Conservation (phyloP, 2,329 filamentous ascomycete genomes). For the Aspergillus aculeatus region DNA sequence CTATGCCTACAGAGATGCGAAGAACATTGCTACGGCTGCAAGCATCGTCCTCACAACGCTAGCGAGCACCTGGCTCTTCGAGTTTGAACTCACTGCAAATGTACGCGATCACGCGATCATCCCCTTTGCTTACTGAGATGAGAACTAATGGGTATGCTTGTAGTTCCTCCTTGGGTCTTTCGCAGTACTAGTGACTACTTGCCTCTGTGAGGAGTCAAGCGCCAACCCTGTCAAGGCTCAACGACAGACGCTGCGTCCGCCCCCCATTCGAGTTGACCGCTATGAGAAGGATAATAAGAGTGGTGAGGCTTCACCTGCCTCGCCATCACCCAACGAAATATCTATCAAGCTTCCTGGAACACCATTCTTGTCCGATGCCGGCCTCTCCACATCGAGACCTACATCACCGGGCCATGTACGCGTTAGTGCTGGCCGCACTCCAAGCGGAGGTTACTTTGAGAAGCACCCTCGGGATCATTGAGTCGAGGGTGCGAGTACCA, state of each 20-base stretch:
- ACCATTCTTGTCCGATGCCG: conserved; percentile 48
- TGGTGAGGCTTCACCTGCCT: conserved; percentile 26
- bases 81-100: conserved; percentile 68
- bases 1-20: conserved; percentile 84
- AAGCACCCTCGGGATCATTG: conserved; percentile 28
- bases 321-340: conserved; percentile 43
- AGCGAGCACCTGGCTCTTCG: conserved; percentile 81
- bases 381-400: conserved; percentile 54
- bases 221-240: conserved; percentile 21
- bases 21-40: conserved; percentile 90
- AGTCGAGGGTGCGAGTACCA: conserved; percentile 1
- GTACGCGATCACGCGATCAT: conserved; percentile 62
- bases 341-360: conserved; percentile 48
- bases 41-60: conserved; percentile 86
- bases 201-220: conserved; percentile 70
- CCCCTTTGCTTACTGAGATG: conserved; percentile 6
- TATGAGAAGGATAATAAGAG: conserved; percentile 74
- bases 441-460: conserved; percentile 39
- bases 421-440: conserved; percentile 39
- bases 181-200: conserved; percentile 77
- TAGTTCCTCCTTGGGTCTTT: conserved; percentile 81
- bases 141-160: conserved; percentile 11
- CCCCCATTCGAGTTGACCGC: conserved; percentile 59
- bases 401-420: conserved; percentile 50
- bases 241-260: conserved; percentile 54